These are phyloP conservation scores for Coniosporium tulheliwenetii DNA, from an alignment of 2,329 filamentous ascomycete species.

Conservation along the genomic window DNA sequence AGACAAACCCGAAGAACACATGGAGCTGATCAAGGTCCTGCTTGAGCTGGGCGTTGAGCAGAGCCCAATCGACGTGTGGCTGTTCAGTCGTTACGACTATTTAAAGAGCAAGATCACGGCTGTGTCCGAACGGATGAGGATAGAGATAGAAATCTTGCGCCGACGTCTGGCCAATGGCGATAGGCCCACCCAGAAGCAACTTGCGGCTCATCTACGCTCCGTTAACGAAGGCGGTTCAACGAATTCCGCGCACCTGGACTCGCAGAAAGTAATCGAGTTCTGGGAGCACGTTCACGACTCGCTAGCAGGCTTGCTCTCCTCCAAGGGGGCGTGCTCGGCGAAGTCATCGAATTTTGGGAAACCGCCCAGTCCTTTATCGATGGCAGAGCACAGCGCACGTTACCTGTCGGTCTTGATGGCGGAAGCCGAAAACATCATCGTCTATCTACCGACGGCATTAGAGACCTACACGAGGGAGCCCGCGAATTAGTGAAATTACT, in stretches of 20 bases:
- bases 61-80: slow-evolving; percentile 94
- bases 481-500: slow-evolving; percentile 74
- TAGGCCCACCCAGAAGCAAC: slow-evolving; percentile 50
- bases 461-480: slow-evolving; percentile 59
- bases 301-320: slow-evolving; percentile 57
- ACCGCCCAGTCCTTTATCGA: slow-evolving; percentile 80
- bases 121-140: slow-evolving; percentile 69
- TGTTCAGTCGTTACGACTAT: slow-evolving; percentile 76
- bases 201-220: slow-evolving; percentile 63
- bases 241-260: slow-evolving; percentile 51
- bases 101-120: slow-evolving; percentile 72
- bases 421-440: slow-evolving; percentile 70
- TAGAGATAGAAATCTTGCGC: slow-evolving; percentile 84
- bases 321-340: slow-evolving; percentile 64
- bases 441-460: slow-evolving; percentile 53
- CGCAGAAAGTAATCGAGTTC: slow-evolving; percentile 65
- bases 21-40: slow-evolving; percentile 77
- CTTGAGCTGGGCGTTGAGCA: slow-evolving; percentile 91
- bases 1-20: slow-evolving; percentile 59
- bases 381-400: slow-evolving; percentile 61
- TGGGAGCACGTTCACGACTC: slow-evolving; percentile 82
- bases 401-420: slow-evolving; percentile 69
- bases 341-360: slow-evolving; percentile 89
- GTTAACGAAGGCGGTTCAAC: slow-evolving; percentile 41
- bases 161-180: slow-evolving; percentile 62